Conservation (phyloP, 148 eudicot species). For the Rhododendron kiyosumense region DNA sequence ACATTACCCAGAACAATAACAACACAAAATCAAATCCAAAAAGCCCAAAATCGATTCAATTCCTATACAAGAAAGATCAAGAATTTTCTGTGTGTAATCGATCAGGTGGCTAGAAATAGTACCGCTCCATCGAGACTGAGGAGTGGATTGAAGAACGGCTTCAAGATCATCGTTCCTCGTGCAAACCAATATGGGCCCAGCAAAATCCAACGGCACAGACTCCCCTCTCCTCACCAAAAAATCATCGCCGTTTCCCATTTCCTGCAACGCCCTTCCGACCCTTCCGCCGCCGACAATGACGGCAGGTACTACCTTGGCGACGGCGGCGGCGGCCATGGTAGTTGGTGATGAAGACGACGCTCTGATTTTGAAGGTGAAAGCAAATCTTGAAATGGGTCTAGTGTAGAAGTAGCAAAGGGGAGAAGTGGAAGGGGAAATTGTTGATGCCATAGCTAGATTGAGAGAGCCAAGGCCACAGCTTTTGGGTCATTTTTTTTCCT, state of each 20-base stretch:
- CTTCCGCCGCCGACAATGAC: slow-evolving; percentile 88
- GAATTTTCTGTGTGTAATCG: background rate
- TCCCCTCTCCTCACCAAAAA: slow-evolving; percentile 79
- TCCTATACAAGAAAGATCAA: background rate
- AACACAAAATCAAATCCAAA: background rate
- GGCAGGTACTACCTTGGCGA: slow-evolving; percentile 56
- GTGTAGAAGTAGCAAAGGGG: slow-evolving; percentile 23
- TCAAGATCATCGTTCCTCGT: slow-evolving; percentile 95
- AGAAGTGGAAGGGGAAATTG: slow-evolving; percentile 25
- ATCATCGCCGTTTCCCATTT: slow-evolving; percentile 81
- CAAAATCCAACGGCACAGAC: slow-evolving; percentile 64
- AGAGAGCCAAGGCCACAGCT: background rate
- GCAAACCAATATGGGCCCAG: slow-evolving; percentile 85
- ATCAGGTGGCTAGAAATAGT: background rate
- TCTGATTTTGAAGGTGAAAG: background rate
- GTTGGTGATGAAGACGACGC: slow-evolving; percentile 11
- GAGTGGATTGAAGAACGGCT: slow-evolving; percentile 78
- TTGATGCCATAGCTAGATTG: slow-evolving; percentile 18
- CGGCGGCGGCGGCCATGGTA: slow-evolving; percentile 5
- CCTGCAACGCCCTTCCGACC: slow-evolving; percentile 72
- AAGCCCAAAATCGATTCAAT: background rate
- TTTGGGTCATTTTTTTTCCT: background rate
- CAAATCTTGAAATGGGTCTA: slow-evolving; percentile 30
- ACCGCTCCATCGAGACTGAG: slow-evolving; percentile 84
- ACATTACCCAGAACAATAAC: background rate